Evolutionary conservation across 352 stramenopile species (phyloP), one percentile per base, ranked within the genome.

Genomic region (Phytopythium sindhum): DNA sequence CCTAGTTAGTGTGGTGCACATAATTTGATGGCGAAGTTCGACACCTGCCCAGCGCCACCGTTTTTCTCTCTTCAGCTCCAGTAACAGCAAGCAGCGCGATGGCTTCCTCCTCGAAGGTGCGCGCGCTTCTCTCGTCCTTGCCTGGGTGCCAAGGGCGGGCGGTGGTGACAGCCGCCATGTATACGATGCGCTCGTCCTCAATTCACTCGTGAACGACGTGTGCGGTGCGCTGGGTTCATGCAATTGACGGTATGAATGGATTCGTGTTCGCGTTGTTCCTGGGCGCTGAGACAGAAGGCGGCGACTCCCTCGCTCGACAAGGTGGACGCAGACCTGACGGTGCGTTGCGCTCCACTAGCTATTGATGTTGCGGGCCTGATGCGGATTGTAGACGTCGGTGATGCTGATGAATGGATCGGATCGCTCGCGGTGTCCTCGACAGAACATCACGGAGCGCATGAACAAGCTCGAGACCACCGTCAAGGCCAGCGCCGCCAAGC

Each of bases 401-500:
- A 21, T 29, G 15, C 15, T 69, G 23, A 56, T 26, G n/a, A 41
- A 14, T 39, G 33, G 33, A 15, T 39, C 33, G 33, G 31, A 35
- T 35, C 31, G 31, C 31, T 39, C 3, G 5, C 11, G 35, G 17
- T 44, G 6, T 10, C 9, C 21, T 23, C 6, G 5, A 0, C 39
- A 91, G 81, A 74, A 69, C 59, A 73, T 91, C 45, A 47, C 86
- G 45, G 63, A 44, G 29, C 78, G 78, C 66, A 68, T 91, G 62
- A 68, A 77, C 50, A 55, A 72, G 31, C 73, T 74, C 23, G 80
- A 91, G 63, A 73, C 84, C 69, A 72, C 72, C 45, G 39, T 91
- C 41, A 65, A 63, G 23, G 47, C 61, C 9, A 66, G 73, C 17
- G 52, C 54, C 4, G 77, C 78, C 60, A 56, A 75, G 58, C 64